A percentile compares a stretch with the other conserved stretches of the same genome.
phyloP scores from a whole-genome alignment of 208 protist species.

The Acanthamoeba castellanii region DNA sequence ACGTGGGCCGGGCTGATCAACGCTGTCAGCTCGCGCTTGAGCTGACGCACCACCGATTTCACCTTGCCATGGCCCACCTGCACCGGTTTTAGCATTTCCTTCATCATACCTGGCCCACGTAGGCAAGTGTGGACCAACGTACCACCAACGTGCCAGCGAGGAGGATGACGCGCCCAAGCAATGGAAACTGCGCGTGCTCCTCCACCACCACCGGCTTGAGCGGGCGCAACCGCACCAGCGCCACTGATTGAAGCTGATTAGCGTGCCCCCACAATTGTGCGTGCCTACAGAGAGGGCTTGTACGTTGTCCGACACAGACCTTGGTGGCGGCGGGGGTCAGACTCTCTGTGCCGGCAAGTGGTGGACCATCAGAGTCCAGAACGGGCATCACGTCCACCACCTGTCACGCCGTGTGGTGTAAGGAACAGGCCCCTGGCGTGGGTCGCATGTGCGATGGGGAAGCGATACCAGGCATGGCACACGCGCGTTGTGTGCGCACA shows the following conservation, averaged over 20 bases:
- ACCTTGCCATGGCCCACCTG: not conserved
- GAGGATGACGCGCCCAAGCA: not conserved
- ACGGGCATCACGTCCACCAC: not conserved
- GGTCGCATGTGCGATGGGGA: not conserved
- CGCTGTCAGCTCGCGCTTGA: not conserved
- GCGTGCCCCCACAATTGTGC: not conserved
- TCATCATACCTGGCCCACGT: too few species aligned
- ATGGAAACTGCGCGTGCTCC: not conserved
- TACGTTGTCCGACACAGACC: not conserved
- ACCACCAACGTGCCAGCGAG: not conserved
- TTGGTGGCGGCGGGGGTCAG: not conserved
- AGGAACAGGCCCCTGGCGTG: too few species aligned
- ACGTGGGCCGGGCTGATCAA: not conserved
- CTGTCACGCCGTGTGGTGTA: not conserved
- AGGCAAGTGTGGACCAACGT: not conserved
- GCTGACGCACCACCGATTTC: not conserved
- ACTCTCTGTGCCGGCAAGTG: too few species aligned
- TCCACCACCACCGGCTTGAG: not conserved
- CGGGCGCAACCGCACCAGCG: not conserved
- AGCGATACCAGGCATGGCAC: not conserved
- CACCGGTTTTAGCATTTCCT: not conserved
- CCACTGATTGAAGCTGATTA: not conserved
- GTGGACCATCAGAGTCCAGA: too few species aligned
- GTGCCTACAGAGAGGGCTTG: too few species aligned
- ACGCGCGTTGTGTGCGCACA: not conserved